These are phyloP conservation scores for Globisporangium sylvaticum DNA, from an alignment of 352 stramenopile species.

Conservation along the genomic window DNA sequence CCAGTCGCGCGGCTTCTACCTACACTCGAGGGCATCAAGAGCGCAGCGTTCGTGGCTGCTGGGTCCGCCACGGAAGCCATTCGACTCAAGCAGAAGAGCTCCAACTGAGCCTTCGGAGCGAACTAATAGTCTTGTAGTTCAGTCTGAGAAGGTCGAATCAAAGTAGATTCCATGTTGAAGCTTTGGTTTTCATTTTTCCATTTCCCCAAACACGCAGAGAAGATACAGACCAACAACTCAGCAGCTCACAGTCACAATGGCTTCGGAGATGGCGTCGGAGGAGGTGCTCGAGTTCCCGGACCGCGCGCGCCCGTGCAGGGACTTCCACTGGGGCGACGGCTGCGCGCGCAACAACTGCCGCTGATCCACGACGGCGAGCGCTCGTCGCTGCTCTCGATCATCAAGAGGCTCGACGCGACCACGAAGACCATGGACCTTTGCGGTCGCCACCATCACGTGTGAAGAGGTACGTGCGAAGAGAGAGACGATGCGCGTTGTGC, in stretches of 20 bases:
- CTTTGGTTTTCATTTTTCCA: too few relatives aligned
- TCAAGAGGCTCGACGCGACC: conserved; percentile 35
- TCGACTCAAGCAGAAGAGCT: conserved; percentile 15
- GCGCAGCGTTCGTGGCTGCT: conserved; percentile 14
- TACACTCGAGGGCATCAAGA: neutral
- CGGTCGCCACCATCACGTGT: conserved; percentile 63
- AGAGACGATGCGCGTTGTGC: neutral
- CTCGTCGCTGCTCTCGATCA: conserved; percentile 38
- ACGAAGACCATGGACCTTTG: conserved; percentile 55
- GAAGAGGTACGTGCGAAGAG: conserved; percentile 32
- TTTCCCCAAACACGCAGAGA: neutral
- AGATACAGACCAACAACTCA: neutral
- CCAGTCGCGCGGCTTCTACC: neutral
- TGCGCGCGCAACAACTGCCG: neutral
- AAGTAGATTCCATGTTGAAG: too few relatives aligned
- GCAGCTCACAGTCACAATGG: too few relatives aligned
- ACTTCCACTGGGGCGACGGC: neutral
- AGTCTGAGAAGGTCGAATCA: too few relatives aligned
- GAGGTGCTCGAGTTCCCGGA: conserved; percentile 4
- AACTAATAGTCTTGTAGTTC: too few relatives aligned
- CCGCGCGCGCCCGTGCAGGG: neutral
- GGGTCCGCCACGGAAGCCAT: conserved; percentile 32
- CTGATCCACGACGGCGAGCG: neutral
- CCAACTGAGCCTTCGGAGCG: neutral
- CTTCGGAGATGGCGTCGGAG: neutral